phyloP scores from a whole-genome alignment of 1,284 basidiomycete genomes.

The Ceratobasidium sp. region DNA sequence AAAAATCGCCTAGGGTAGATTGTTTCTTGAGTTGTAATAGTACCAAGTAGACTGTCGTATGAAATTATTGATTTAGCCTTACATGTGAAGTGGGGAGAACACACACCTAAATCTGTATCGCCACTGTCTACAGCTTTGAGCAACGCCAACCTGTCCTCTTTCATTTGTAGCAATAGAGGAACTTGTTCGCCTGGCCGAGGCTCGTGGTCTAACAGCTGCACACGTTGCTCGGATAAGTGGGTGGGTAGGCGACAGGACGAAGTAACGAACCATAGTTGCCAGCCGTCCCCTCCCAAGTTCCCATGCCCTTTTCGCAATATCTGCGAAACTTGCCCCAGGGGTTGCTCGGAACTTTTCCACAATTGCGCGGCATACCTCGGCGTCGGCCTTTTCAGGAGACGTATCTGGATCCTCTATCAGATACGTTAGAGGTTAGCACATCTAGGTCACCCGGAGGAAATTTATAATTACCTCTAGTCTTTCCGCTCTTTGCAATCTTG shows the following conservation, averaged over 20 bases:
- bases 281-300: conserved; percentile 83
- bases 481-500: conserved; percentile 66
- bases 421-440: neutral
- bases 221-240: too few relatives aligned
- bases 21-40: conserved; percentile 83
- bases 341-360: conserved; percentile 84
- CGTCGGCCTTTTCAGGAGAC: conserved; percentile 63
- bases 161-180: conserved; percentile 90
- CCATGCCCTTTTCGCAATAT: conserved; percentile 94
- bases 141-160: conserved; percentile 88
- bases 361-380: conserved; percentile 79
- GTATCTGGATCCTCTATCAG: conserved; percentile 56
- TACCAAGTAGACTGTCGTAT: conserved; percentile 80
- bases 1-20: conserved; percentile 89
- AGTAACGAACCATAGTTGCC: conserved; percentile 77
- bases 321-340: conserved; percentile 82
- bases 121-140: conserved; percentile 92
- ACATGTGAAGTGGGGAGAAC: conserved; percentile 42
- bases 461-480: conserved; percentile 30
- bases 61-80: neutral
- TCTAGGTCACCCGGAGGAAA: conserved; percentile 20
- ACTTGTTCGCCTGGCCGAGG: conserved; percentile 90
- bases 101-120: conserved; percentile 89
- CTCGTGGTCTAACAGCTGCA: conserved; percentile 90
- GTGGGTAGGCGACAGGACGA: neutral